These are phyloP conservation scores for Botrytis medusae DNA, from an alignment of 2,329 filamentous ascomycete species.

Conservation along the genomic window DNA sequence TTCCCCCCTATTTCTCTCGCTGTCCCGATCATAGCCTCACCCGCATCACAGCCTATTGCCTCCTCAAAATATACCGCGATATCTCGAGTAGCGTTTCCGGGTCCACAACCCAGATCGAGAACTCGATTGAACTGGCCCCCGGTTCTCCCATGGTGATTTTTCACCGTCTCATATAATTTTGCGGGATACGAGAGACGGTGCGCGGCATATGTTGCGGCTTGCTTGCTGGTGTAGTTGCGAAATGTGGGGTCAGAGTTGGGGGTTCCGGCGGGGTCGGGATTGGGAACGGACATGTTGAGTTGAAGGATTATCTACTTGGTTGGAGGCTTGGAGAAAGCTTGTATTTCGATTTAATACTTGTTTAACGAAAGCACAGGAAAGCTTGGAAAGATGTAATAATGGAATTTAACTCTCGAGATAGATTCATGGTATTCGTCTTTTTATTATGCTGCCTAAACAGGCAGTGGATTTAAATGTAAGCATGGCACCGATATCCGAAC, in stretches of 20 bases:
- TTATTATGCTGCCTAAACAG: not conserved
- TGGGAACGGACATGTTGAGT: constrained; percentile 1
- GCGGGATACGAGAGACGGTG: constrained; percentile 30
- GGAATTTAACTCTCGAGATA: not conserved
- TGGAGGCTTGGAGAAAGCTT: not conserved
- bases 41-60: constrained; percentile 37
- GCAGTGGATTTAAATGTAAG: too few relatives aligned
- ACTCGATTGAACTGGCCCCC: constrained; percentile 31
- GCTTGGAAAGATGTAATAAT: not conserved
- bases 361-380: not conserved
- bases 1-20: constrained; percentile 33
- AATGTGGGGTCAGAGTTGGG: constrained; percentile 34
- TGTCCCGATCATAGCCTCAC: constrained; percentile 35
- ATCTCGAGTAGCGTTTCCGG: constrained; percentile 37
- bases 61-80: constrained; percentile 34
- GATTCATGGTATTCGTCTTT: not conserved
- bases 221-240: constrained; percentile 31
- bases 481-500: not conserved
- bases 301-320: not conserved
- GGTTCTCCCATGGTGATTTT: constrained; percentile 31
- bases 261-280: not conserved
- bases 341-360: not conserved
- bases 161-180: constrained; percentile 30
- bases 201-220: constrained; percentile 36
- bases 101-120: constrained; percentile 40